These are phyloP conservation scores for Coelastrella sp. DNA, from an alignment of 139 green algal genomes.

Conservation along the genomic window DNA sequence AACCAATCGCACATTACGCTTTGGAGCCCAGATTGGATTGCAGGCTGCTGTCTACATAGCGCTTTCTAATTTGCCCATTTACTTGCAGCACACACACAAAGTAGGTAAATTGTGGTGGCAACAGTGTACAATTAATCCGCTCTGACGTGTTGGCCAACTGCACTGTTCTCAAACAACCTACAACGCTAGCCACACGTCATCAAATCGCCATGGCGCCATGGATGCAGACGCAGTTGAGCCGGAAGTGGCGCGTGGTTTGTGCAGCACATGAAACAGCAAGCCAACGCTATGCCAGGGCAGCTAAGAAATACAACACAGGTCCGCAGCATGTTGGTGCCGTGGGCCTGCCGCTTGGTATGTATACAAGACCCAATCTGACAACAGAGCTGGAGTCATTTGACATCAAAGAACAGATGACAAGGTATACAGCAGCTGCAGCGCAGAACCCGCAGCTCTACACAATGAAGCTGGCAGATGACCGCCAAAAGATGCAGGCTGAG, in stretches of 20 bases:
- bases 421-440: background rate
- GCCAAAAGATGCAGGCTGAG: background rate
- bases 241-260: background rate
- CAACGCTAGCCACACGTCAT: background rate
- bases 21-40: too few species aligned
- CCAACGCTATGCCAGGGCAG: constrained; percentile 10
- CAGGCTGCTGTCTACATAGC: too few species aligned
- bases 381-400: constrained; percentile 6
- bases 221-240: background rate
- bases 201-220: background rate
- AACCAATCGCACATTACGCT: too few species aligned
- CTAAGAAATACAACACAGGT: constrained; percentile 13
- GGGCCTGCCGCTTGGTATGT: background rate
- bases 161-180: too few species aligned
- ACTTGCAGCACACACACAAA: too few species aligned
- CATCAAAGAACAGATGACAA: constrained; percentile 4
- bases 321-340: background rate
- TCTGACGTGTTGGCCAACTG: too few species aligned
- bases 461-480: constrained; percentile 9
- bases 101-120: too few species aligned
- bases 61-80: too few species aligned
- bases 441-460: constrained; percentile 6
- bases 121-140: too few species aligned
- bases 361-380: constrained; percentile 23
- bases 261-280: background rate